Evolutionary conservation across 202 grass and related monocot genomes (phyloP).

Genomic region (Brachypodium distachyon): DNA sequence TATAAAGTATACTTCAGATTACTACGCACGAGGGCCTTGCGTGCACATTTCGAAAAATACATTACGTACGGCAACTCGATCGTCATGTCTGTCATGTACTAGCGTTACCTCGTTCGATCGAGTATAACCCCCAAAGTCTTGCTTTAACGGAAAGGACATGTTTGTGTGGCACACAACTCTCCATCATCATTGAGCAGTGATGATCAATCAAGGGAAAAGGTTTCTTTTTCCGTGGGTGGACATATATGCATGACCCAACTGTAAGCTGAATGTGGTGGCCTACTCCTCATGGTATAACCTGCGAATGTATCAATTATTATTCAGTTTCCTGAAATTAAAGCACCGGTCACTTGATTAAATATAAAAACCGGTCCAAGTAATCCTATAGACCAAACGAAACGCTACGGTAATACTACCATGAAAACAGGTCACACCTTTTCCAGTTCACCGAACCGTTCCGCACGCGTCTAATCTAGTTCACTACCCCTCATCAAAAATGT

Average conservation of each 20-base stretch:
- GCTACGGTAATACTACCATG: not conserved
- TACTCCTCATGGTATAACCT: too few relatives aligned
- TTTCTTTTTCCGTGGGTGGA: not conserved
- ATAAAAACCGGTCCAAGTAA: not conserved
- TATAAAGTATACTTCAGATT: not conserved
- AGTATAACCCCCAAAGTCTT: not conserved
- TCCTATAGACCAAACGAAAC: not conserved
- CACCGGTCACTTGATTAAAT: not conserved
- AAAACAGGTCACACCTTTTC: not conserved
- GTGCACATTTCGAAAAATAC: not conserved
- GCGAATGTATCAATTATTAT: too few relatives aligned
- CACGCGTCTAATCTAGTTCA: not conserved
- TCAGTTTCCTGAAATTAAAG: too few relatives aligned
- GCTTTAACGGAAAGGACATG: not conserved
- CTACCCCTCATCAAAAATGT: not conserved
- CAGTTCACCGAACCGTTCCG: not conserved
- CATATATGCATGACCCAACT: not conserved
- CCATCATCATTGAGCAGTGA: not conserved
- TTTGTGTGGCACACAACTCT: not conserved
- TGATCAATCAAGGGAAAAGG: not conserved
- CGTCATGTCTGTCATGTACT: not conserved
- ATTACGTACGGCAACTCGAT: not conserved
- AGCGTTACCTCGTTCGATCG: not conserved
- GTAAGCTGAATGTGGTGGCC: not conserved
- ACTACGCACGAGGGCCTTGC: not conserved